A percentile compares a stretch with the other conserved stretches of the same genome.
These are phyloP conservation scores for Volvariella surrecta DNA, from an alignment of 1,284 basidiomycete genomes.

Conservation along the genomic window DNA sequence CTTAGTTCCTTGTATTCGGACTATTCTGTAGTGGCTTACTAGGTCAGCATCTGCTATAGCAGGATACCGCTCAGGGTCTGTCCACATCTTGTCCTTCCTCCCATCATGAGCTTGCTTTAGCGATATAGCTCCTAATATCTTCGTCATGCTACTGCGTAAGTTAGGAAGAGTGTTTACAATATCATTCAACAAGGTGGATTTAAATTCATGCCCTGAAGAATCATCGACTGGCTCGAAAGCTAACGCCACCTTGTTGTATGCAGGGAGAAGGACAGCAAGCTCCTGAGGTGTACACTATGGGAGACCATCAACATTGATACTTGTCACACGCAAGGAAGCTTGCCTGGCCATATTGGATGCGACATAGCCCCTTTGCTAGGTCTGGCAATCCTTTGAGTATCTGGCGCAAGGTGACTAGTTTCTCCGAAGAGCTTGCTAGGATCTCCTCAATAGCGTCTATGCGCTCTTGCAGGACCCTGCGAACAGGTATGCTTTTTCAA, in stretches of 20 bases:
- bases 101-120: conserved; percentile 63
- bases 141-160: conserved; percentile 46
- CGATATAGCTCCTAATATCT: conserved; percentile 53
- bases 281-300: conserved; percentile 78
- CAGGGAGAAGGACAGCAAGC: conserved; percentile 67
- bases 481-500: neutral
- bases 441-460: conserved; percentile 85
- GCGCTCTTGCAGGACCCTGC: conserved; percentile 65
- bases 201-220: conserved; percentile 45
- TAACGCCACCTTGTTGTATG: conserved; percentile 66
- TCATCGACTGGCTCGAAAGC: conserved; percentile 50
- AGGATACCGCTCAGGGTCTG: conserved; percentile 63
- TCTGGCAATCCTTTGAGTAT: conserved; percentile 79
- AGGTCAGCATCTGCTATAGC: conserved; percentile 39
- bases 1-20: conserved; percentile 5
- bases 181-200: conserved; percentile 61
- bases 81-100: conserved; percentile 70
- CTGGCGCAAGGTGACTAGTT: conserved; percentile 53
- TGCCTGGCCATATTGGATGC: conserved; percentile 81
- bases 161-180: conserved; percentile 65
- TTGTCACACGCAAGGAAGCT: neutral
- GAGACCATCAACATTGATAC: neutral
- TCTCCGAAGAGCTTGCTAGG: conserved; percentile 44
- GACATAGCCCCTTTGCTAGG: conserved; percentile 80
- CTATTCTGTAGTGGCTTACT: conserved; percentile 17